Base-by-base conservation (phyloP, 1,284 basidiomycete genomes). In the Microbotryomycetes sp. region DNA sequence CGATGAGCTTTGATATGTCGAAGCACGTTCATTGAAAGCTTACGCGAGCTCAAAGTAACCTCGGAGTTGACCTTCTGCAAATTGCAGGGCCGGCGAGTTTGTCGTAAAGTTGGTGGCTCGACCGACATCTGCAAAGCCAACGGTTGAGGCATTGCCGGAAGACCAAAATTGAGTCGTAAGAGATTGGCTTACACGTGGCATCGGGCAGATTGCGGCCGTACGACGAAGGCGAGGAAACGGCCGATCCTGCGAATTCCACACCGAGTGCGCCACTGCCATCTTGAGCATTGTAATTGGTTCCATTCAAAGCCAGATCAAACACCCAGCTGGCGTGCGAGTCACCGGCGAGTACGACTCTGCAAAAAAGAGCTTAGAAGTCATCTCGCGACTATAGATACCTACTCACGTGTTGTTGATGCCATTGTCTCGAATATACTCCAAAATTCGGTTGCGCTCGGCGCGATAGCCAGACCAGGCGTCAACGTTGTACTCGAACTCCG, bases 271-370 rank as follows among this genome's bases (percentile, higher is more conserved):
- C 83, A 13, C 76, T 61, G 3, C 84, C 83, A 0, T 81, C 81
- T 5, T 70, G 64, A 5, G 82, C 76, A 70, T 85, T 74, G 73
- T 85, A 85, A 15, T 60, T 79, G 79, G 66, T 41, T 27, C 60
- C 56, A 61, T 70, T 58, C 62, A 71, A 67, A 24, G 26, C 68
- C 61, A 24, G 57, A 66, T 81, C 82, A 52, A 79, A 82, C 5
- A 81, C 81, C 82, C 82, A 84, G 70, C 82, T 83, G 13, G 82
- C 83, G 69, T 86, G 84, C 52, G 81, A 81, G 71, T 87, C 85
- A 16, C 85, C 84, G 9, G 83, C 78, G 18, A 85, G 77, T 54
- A 84, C 79, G 62, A 84, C 71, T 3, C 80, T 80, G 71, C 30
- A 24, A 15, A 45, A 5, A 28, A 45, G 21, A 18, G 7, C 7